These are phyloP conservation scores for Sugiyamaella lignohabitans DNA, from an alignment of 805 yeast genomes.

Conservation along the genomic window DNA sequence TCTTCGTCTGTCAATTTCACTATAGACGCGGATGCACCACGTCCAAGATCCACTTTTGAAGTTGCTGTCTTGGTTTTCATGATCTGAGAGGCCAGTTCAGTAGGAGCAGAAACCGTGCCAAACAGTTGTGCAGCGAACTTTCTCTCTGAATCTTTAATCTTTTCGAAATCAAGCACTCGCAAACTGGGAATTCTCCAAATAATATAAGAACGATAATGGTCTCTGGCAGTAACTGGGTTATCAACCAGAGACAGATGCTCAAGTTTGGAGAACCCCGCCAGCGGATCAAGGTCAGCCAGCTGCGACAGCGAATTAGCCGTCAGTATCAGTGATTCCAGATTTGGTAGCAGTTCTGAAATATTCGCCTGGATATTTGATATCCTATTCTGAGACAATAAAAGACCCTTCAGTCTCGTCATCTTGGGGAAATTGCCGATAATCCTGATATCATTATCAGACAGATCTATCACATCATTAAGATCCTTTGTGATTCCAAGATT, in stretches of 20 bases:
- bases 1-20: constrained; percentile 51
- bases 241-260: constrained; percentile 46
- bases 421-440: constrained; percentile 46
- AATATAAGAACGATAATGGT: constrained; percentile 53
- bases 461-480: constrained; percentile 53
- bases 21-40: background rate
- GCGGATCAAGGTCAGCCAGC: constrained; percentile 39
- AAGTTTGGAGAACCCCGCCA: constrained; percentile 39
- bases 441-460: constrained; percentile 67
- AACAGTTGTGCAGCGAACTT: constrained; percentile 39
- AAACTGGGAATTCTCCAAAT: constrained; percentile 60
- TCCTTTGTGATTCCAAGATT: constrained; percentile 38
- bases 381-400: constrained; percentile 60
- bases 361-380: constrained; percentile 39
- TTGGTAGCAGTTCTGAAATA: constrained; percentile 36
- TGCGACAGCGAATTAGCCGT: constrained; percentile 44
- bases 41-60: background rate
- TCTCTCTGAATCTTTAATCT: constrained; percentile 53
- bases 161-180: constrained; percentile 59
- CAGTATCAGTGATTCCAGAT: constrained; percentile 47
- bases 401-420: constrained; percentile 39
- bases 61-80: constrained; percentile 12
- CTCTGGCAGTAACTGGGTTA: constrained; percentile 47
- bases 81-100: constrained; percentile 31
- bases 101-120: constrained; percentile 31